A percentile compares a stretch with the other conserved stretches of the same genome.
phyloP scores from a whole-genome alignment of 78 protist genomes.

The Dictyostelium firmibasis region DNA sequence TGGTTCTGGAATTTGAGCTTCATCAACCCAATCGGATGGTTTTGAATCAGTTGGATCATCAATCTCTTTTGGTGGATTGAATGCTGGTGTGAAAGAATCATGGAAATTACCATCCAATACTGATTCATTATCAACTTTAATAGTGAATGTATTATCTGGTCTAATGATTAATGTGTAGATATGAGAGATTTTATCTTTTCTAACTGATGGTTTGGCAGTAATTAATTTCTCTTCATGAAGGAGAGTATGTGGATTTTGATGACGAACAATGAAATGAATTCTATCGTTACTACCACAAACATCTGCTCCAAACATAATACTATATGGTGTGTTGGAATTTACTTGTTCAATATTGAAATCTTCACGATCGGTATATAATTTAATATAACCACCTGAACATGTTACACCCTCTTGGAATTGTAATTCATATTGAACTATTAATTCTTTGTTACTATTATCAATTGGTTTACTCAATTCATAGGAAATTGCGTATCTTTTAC shows the following conservation, averaged over 20 bases:
- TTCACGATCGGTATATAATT: slow-evolving; percentile 83
- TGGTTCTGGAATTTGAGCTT: slow-evolving; percentile 78
- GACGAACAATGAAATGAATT: slow-evolving; percentile 92
- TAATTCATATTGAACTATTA: slow-evolving; percentile 80
- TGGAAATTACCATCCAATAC: slow-evolving; percentile 85
- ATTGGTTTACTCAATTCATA: neutral
- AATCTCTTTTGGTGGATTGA: slow-evolving; percentile 89
- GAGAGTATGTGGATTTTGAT: slow-evolving; percentile 82
- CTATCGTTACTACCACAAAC: slow-evolving; percentile 89
- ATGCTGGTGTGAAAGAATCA: slow-evolving; percentile 87
- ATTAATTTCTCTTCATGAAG: slow-evolving; percentile 77
- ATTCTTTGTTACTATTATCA: slow-evolving; percentile 15
- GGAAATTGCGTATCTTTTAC: slow-evolving; percentile 55
- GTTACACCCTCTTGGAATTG: slow-evolving; percentile 83
- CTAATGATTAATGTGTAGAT: slow-evolving; percentile 94
- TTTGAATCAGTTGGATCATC: slow-evolving; percentile 92
- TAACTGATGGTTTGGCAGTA: slow-evolving; percentile 48
- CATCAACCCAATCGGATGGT: slow-evolving; percentile 97
- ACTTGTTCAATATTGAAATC: slow-evolving; percentile 54
- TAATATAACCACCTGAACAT: slow-evolving; percentile 97
- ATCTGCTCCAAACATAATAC: slow-evolving; percentile 98
- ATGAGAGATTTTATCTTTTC: slow-evolving; percentile 92
- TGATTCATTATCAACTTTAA: slow-evolving; percentile 88
- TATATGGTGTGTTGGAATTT: slow-evolving; percentile 88
- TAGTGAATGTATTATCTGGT: slow-evolving; percentile 95